Evolutionary conservation across 257 asterid species (phyloP), one percentile per base, ranked within the genome.

Genomic region (Salvia miltiorrhiza): DNA sequence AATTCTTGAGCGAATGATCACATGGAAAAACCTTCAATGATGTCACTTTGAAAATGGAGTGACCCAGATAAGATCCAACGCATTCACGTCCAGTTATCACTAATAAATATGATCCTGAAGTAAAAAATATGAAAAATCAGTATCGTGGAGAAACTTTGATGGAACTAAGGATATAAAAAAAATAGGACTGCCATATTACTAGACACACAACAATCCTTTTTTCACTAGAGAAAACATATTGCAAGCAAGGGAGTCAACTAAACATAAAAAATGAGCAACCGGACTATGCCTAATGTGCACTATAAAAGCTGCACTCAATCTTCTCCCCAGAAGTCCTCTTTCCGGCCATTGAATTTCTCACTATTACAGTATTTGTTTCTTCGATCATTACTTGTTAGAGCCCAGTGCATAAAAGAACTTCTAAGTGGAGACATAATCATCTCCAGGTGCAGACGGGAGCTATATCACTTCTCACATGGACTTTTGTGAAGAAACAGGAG

Each of bases 1-100:
- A 85, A 72, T 73, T 82, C 77, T 82, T 89, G 68, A 95, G 87
- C 73, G 99, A 89, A 76, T 86, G 92, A 73, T 88, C 96, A 65
- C 97, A 95, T 32, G 99, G 96, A 66, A 85, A 78, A 79, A 88
- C 87, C 73, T 95, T 89, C 94, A 95, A 67, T 30, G 97, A 89
- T 40, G 81, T 76, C 63, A 88, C 82, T 81, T 83, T 92, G 83
- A 89, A 95, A 78, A 95, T 79, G 71, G 94, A 92, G 72, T 80
- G 79, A 56, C 99, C 97, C 80, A 92, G 73, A 83, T 88, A 89
- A 49, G 95, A 83, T 76, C 99, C 99, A 76, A 95, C 86, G 65
- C 94, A 84, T 79, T 92, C 92, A 49, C 93, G 96, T 72, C 88
- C 98, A 14, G 92, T 88, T 72, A 95, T 87, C 81, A 86, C 92